Evolutionary conservation across 2,329 filamentous ascomycete species (phyloP), one percentile per base, ranked within the genome.

Genomic region (Xylaria sp.): DNA sequence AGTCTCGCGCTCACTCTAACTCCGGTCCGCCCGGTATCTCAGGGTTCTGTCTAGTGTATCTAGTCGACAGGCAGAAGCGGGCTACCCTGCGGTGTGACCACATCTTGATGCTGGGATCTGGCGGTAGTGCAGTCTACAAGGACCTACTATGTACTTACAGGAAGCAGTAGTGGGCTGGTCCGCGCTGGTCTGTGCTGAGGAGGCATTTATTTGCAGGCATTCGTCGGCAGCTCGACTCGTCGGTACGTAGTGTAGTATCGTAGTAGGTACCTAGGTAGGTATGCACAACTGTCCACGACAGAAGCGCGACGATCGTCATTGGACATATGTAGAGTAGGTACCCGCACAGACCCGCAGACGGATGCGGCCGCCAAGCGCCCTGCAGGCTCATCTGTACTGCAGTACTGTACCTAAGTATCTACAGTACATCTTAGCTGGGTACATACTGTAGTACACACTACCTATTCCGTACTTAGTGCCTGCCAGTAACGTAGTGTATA

Each of bases 311-410:
- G 51, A 59, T 52, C 27, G 13, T 43, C 38, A 62, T 62, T 59
- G 55, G 43, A 25, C 11, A 15, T 23, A 23, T n/a, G n/a, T n/a
- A n/a, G n/a, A n/a, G n/a, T n/a, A n/a, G n/a, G n/a, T n/a, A n/a
- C n/a, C n/a, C n/a, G n/a, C n/a, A n/a, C n/a, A n/a, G n/a, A n/a
- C 23, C 35, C 27, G 9, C 19, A 44, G 38, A 37, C 59, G 59
- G 62, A 59, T 58, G 58, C 23, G 54, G 54, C 58, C 62, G 62
- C 62, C 58, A 58, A 58, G 62, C 19, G 47, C 37, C 38, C 38
- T n/a, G 53, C 58, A 61, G 53, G 15, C 38, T 25, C 29, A 35
- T 31, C 21, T 29, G 23, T 11, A 15, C 21, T 47, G 21, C 10
- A 29, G 7, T 13, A 7, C 31, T 35, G 31, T 13, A 35, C 13